phyloP scores from a whole-genome alignment of 345 rosid genomes.

The Geranium rotundifolium region DNA sequence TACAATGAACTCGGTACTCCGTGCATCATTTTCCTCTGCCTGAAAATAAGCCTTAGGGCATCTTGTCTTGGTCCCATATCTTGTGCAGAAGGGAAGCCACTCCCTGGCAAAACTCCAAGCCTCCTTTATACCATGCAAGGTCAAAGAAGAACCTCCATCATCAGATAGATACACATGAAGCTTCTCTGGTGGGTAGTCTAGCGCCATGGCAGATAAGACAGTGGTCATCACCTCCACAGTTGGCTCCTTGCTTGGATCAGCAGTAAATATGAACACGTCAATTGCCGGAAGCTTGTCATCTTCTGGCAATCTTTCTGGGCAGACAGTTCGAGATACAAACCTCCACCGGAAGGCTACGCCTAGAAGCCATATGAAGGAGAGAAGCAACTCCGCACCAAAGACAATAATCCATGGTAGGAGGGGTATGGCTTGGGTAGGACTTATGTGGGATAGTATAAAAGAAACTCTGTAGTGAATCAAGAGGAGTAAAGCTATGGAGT shows the following conservation, averaged over 20 bases:
- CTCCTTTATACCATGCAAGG: conserved; percentile 23
- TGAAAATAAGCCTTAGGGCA: conserved; percentile 29
- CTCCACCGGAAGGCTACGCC: conserved; percentile 20
- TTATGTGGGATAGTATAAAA: conserved; percentile 11
- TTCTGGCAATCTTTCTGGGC: conserved; percentile 26
- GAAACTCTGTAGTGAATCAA: conserved; percentile 23
- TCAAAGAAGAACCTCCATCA: conserved; percentile 29
- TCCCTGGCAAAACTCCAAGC: conserved; percentile 27
- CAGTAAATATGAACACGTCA: conserved; percentile 44
- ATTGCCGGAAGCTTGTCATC: conserved; percentile 23
- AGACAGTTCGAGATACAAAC: conserved; percentile 20
- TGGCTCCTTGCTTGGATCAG: conserved; percentile 41
- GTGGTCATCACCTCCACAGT: conserved; percentile 35
- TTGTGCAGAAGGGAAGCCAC: conserved; percentile 48
- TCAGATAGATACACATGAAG: conserved; percentile 41
- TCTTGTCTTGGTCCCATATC: conserved; percentile 10
- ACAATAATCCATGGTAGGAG: conserved; percentile 17
- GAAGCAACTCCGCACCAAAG: conserved; percentile 17
- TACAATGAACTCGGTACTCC: conserved; percentile 4
- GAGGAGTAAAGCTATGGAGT: conserved; percentile 19
- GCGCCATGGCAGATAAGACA: conserved; percentile 36
- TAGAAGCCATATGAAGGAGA: conserved; percentile 25
- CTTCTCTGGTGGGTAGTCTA: conserved; percentile 40
- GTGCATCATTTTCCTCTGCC: conserved; percentile 11
- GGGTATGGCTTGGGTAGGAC: background rate